A percentile compares a stretch with the other conserved stretches of the same genome.
Conservation (phyloP, 2,329 filamentous ascomycete genomes). For the Monosporascus sp. region DNA sequence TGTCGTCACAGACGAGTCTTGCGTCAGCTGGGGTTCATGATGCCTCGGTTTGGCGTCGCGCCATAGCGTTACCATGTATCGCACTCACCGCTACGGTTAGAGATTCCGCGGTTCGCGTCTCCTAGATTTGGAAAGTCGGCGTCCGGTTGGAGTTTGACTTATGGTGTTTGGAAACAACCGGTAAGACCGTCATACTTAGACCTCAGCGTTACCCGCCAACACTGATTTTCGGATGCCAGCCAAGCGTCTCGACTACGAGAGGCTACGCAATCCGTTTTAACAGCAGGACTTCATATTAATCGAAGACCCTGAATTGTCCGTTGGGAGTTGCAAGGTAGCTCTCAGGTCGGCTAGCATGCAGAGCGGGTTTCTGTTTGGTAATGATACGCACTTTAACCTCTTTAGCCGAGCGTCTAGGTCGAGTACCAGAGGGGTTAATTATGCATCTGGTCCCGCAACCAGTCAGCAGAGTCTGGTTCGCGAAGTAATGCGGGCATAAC, state of each 20-base stretch:
- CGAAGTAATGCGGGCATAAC: background rate
- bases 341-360: background rate
- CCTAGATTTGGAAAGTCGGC: too few relatives aligned
- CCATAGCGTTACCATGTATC: too few relatives aligned
- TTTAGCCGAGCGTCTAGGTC: slow-evolving; percentile 19
- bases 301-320: background rate
- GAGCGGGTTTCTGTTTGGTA: slow-evolving; percentile 11
- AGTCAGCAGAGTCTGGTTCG: background rate
- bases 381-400: slow-evolving; percentile 21
- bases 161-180: too few relatives aligned
- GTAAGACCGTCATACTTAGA: too few relatives aligned
- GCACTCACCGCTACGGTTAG: too few relatives aligned
- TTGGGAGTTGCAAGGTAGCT: background rate
- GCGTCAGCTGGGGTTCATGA: background rate
- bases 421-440: background rate
- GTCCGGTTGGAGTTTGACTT: too few relatives aligned
- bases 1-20: background rate
- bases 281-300: too few relatives aligned
- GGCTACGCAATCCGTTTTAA: background rate
- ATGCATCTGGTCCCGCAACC: background rate
- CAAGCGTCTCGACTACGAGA: background rate
- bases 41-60: background rate
- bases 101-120: too few relatives aligned
- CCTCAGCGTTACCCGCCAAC: too few relatives aligned
- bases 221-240: background rate